A percentile compares a stretch with the other conserved stretches of the same genome.
These are phyloP conservation scores for Candida ovalis DNA, from an alignment of 805 yeast species.

Conservation along the genomic window DNA sequence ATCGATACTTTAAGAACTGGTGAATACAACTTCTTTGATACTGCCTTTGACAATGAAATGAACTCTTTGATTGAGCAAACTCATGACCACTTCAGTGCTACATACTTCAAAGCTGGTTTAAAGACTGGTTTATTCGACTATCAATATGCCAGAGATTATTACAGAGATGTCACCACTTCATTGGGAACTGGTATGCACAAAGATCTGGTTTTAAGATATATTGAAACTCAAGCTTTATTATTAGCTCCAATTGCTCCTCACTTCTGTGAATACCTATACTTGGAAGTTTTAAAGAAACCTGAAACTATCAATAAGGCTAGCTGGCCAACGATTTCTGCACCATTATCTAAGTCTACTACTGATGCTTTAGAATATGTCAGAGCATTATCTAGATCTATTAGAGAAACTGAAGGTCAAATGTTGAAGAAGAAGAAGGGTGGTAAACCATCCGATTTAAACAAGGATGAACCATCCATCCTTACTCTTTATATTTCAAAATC, in stretches of 20 bases:
- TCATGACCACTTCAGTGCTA: conserved; percentile 60
- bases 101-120: conserved; percentile 84
- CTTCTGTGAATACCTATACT: conserved; percentile 85
- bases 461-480: conserved; percentile 66
- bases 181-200: conserved; percentile 66
- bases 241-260: conserved; percentile 95
- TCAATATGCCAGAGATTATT: conserved; percentile 94
- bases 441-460: conserved; percentile 71
- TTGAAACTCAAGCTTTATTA: conserved; percentile 80
- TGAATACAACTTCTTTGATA: conserved; percentile 67
- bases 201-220: conserved; percentile 75
- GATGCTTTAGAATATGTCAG: conserved; percentile 81
- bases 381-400: conserved; percentile 71
- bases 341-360: conserved; percentile 55
- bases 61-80: conserved; percentile 74
- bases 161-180: conserved; percentile 68
- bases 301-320: conserved; percentile 63
- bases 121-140: conserved; percentile 90
- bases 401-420: conserved; percentile 90
- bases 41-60: conserved; percentile 92
- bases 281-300: conserved; percentile 68
- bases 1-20: conserved; percentile 55
- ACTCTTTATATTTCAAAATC: conserved; percentile 70
- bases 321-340: conserved; percentile 77
- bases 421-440: conserved; percentile 85